A percentile compares a stretch with the other conserved stretches of the same genome.
Conservation (phyloP, 768 basidiomycete genomes). For the Tricholomella constricta region DNA sequence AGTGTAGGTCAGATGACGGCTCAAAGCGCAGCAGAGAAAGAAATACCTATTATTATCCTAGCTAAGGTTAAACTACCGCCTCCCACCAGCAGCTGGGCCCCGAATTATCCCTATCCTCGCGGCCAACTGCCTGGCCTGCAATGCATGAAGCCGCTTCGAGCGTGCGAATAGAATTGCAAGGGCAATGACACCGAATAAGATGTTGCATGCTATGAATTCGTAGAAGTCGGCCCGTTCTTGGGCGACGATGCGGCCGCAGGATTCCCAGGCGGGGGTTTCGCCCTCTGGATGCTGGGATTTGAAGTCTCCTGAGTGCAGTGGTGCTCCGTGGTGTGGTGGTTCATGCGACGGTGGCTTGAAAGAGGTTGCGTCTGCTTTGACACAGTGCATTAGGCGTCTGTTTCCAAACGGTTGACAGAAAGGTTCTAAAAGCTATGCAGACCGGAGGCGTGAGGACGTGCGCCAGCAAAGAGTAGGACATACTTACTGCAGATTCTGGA, state of each 20-base stretch:
- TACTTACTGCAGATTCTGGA: slow-evolving; percentile 61
- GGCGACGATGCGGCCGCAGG: slow-evolving; percentile 83
- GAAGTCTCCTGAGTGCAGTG: slow-evolving; percentile 23
- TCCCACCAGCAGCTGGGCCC: slow-evolving; percentile 24
- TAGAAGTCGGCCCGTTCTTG: slow-evolving; percentile 86
- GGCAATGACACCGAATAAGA: slow-evolving; percentile 68
- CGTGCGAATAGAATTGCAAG: slow-evolving; percentile 68
- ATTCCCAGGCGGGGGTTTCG: slow-evolving; percentile 85
- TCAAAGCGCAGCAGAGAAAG: neutral
- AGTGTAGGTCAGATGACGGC: neutral
- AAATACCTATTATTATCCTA: slow-evolving; percentile 14
- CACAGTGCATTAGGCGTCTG: slow-evolving; percentile 84
- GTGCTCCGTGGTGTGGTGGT: slow-evolving; percentile 10
- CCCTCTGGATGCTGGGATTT: slow-evolving; percentile 34
- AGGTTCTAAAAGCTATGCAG: slow-evolving; percentile 71
- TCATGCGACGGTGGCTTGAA: slow-evolving; percentile 20
- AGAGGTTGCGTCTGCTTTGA: slow-evolving; percentile 44
- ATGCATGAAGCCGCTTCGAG: slow-evolving; percentile 64
- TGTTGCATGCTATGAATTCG: slow-evolving; percentile 87
- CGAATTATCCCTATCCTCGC: slow-evolving; percentile 79
- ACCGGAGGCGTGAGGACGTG: neutral
- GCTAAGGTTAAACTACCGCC: slow-evolving; percentile 7
- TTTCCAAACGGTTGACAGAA: slow-evolving; percentile 98
- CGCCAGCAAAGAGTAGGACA: slow-evolving; percentile 4
- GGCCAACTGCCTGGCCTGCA: slow-evolving; percentile 81